Evolutionary conservation across 2,329 filamentous ascomycete genomes (phyloP), one percentile per base, ranked within the genome.

Genomic region (Coccinonectria pachysandricola): DNA sequence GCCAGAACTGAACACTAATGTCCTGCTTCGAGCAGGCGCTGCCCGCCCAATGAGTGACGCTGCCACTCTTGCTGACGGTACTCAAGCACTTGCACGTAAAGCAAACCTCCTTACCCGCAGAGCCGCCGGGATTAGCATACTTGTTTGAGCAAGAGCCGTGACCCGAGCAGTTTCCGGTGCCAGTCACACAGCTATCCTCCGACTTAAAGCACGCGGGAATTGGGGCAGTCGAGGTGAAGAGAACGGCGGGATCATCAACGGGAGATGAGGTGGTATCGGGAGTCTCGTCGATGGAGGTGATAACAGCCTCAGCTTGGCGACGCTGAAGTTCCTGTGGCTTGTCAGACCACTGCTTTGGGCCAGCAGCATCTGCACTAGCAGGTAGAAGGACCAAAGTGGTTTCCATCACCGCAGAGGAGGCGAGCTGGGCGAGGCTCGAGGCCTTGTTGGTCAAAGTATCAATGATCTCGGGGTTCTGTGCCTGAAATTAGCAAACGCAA

Each of bases 11-110:
- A 15, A 78, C 71, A 52, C 85, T 92, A 27, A 96, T 65, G 49
- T 98, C 88, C 54, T 79, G 71, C 73, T 96, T 98, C 51, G 91
- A 76, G 62, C 91, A 98, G 23, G 80, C 79, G 19, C 74, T 64
- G 10, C 91, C 91, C 25, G 77, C 88, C 85, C 86, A 96, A 49
- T 77, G 68, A 1, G 74, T 74, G 9, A 75, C 72, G 54, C 75
- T 75, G 19, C 67, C 61, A 10, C 57, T 64, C n/a, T 65, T 61
- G 26, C 65, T 61, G 17, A 61, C 54, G 15, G 75, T 80, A 21
- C 69, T 59, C 28, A 63, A 60, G 61, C 91, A 98, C 37, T 64
- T 62, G 64, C 91, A 98, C 31, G 71, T 65, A 52, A 78, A 96
- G 69, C 88, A 96, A 17, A 63, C 57, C 8, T 54, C 42, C 23